Evolutionary conservation across 2,329 filamentous ascomycete species (phyloP), one percentile per base, ranked within the genome.

Genomic region (Phymatotrichopsis omnivora): DNA sequence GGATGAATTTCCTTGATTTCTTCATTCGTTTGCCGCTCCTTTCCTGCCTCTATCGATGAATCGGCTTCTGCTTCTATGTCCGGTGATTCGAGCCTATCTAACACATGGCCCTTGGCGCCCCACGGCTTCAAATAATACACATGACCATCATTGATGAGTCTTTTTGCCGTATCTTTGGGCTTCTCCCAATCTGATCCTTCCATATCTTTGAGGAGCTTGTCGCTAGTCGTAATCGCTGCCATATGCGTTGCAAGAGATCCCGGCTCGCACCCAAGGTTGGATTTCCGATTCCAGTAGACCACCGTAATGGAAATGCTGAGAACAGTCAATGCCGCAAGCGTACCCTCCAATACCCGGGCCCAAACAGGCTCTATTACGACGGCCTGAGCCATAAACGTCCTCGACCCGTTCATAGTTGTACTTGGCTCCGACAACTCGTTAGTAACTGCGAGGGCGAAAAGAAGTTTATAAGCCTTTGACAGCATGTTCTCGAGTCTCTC

Each of bases 171-270:
- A 14, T n/a, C n/a, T n/a, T n/a, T n/a, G n/a, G n/a, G n/a, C n/a
- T n/a, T n/a, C n/a, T n/a, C n/a, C 24, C 34, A 45, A n/a, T 49
- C 42, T 3, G 20, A 31, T 7, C 32, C 27, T 22, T 29, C 7
- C 17, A 49, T 30, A 20, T 45, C 46, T 11, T 16, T 7, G 4
- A 45, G 27, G 27, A 49, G 11, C 3, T 7, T n/a, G 3, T 16
- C 23, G 4, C 34, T 40, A n/a, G 24, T 35, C 4, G 46, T 10
- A 5, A 49, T 45, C 8, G 46, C 33, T 8, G 29, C 30, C 28
- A 49, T 45, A 7, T 30, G 20, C 4, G 41, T 29, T 8, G 35
- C 42, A 10, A 49, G 19, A 8, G 46, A 49, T 11, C 42, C 43
- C 5, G 42, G 41, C 3, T 45, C 35, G 10, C 32, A 14, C 4